Conservation (phyloP, 2,329 filamentous ascomycete species). For the Exophiala sideris region DNA sequence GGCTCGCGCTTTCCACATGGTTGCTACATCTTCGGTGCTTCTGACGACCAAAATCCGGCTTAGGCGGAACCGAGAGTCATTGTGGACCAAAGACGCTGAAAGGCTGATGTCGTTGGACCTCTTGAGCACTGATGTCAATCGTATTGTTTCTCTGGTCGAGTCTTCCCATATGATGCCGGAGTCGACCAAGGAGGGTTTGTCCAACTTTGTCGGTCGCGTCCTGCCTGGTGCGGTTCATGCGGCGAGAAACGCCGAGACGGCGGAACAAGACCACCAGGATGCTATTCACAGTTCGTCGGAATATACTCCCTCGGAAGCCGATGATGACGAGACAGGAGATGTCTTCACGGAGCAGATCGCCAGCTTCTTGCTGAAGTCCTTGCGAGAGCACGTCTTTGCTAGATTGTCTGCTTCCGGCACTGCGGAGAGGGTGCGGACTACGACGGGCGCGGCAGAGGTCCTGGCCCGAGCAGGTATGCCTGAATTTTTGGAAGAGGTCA, state of each 20-base stretch:
- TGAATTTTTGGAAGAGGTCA: slow-evolving; percentile 60
- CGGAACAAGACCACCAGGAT: slow-evolving; percentile 35
- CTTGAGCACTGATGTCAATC: slow-evolving; percentile 34
- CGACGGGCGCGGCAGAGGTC: slow-evolving; percentile 57
- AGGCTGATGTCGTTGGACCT: slow-evolving; percentile 53
- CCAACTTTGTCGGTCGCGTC: slow-evolving; percentile 49
- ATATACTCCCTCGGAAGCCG: slow-evolving; percentile 46
- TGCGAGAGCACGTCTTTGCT: slow-evolving; percentile 53
- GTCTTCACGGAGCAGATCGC: slow-evolving; percentile 59
- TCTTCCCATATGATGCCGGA: slow-evolving; percentile 49
- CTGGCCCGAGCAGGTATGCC: slow-evolving; percentile 59
- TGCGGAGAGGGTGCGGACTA: slow-evolving; percentile 56
- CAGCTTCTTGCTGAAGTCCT: slow-evolving; percentile 57
- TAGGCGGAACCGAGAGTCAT: slow-evolving; percentile 60
- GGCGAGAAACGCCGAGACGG: slow-evolving; percentile 26
- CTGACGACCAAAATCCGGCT: slow-evolving; percentile 64
- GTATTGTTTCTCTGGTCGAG: slow-evolving; percentile 46
- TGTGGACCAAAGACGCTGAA: slow-evolving; percentile 61
- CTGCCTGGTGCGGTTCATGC: slow-evolving; percentile 52
- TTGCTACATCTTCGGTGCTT: slow-evolving; percentile 60
- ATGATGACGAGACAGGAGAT: slow-evolving; percentile 28
- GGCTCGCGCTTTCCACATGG: slow-evolving; percentile 54
- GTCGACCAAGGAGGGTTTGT: slow-evolving; percentile 43
- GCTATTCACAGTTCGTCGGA: slow-evolving; percentile 17
- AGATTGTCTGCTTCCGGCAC: slow-evolving; percentile 60